Conservation (phyloP, 495 filamentous ascomycete species). For the Lophium mytilinum region DNA sequence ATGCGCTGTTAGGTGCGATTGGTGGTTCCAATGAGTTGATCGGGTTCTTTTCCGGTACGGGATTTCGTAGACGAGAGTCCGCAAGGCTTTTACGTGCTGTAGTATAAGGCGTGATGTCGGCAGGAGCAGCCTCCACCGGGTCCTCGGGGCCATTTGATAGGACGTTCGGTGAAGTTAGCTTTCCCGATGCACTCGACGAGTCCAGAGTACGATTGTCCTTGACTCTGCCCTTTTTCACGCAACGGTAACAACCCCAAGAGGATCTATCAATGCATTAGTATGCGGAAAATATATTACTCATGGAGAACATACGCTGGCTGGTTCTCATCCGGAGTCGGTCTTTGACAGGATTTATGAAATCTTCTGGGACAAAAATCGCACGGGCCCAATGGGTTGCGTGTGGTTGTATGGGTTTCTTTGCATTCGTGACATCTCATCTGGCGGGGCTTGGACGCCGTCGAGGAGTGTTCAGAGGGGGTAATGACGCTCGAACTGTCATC, state of each 20-base stretch:
- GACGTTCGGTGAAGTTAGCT: too few relatives aligned
- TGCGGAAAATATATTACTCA: not conserved
- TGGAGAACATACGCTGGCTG: not conserved
- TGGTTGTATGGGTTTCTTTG: not conserved
- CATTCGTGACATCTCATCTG: not conserved
- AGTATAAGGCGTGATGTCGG: too few relatives aligned
- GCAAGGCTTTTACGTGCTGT: too few relatives aligned
- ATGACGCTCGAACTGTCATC: not conserved
- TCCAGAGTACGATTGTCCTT: not conserved
- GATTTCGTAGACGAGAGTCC: too few relatives aligned
- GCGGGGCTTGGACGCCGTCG: not conserved
- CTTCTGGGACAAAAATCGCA: not conserved
- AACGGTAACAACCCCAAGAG: not conserved
- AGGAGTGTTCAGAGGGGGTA: slow-evolving; percentile 1
- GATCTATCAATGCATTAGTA: not conserved
- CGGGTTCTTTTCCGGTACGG: too few relatives aligned
- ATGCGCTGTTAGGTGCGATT: too few relatives aligned
- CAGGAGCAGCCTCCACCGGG: too few relatives aligned
- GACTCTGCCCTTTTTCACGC: not conserved
- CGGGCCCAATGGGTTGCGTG: not conserved
- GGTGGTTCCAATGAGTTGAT: too few relatives aligned
- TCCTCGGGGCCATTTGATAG: too few relatives aligned
- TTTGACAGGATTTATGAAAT: slow-evolving; percentile 4
- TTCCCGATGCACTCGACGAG: too few relatives aligned
- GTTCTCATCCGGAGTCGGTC: not conserved